Base-by-base conservation (phyloP, 805 yeast species). In the Priceomyces carsonii region DNA sequence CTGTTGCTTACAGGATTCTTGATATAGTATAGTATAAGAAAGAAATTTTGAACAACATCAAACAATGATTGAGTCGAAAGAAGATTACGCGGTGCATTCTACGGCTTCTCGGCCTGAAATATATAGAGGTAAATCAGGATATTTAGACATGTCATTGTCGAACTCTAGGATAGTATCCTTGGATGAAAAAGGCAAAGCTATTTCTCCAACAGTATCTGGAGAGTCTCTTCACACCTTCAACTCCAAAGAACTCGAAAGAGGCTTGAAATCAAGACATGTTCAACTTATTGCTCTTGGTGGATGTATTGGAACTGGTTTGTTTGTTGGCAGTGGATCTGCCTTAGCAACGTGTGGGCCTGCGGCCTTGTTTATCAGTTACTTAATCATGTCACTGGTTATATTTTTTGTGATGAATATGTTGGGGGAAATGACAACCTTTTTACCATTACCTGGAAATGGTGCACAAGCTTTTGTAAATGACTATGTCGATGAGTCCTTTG, bases 221-320 rank as follows among this genome's bases (percentile, higher is more conserved):
- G 29, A 36, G 13, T 44, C 55, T 7, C 31, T 29, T 7, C 54
- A 47, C 27, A 36, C 47, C 3, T 51, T 50, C 15, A 44, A 51
- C 7, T 45, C 47, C 17, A 42, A 47, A 10, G 45, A 63, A 4
- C 57, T 66, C 48, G 66, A 66, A 36, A 48, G 69, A 39, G 57
- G 66, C 8, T 59, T 67, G 47, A 63, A 63, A 43, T 45, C 62
- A 28, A 60, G 69, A 53, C 89, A 82, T 45, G 75, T 82, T 42
- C 73, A 79, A 41, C 77, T 85, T 79, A 82, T 86, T 50, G 88
- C 95, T 25, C 69, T 87, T 36, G 93, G 93, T 39, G 89, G 93
- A 36, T 82, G 91, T 33, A 82, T 86, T 40, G 96, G 84, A 39
- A 78, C 85, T 2, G 85, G 85, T 52, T 58, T 80, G 38, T 79